Evolutionary conservation across 345 rosid genomes (phyloP).

Genomic region (Ceriops zippeliana): DNA sequence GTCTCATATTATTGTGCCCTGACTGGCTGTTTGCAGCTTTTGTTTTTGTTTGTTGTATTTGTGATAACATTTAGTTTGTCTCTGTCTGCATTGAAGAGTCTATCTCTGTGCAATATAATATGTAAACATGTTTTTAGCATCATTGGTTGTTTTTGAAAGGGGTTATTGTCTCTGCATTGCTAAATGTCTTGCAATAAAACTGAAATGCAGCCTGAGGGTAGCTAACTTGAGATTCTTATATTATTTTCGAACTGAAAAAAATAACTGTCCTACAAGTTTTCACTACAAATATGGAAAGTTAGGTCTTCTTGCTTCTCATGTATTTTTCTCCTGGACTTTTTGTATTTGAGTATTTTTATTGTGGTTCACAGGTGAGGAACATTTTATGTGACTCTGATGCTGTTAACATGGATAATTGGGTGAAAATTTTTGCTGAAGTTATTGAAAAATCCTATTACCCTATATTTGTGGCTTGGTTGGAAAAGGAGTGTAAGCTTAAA

Average conservation of each 20-base stretch:
- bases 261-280: not conserved
- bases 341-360: not conserved
- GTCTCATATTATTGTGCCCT: too few relatives aligned
- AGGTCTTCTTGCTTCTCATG: not conserved
- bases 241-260: too few relatives aligned
- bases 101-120: too few relatives aligned
- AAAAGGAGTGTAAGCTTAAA: slow-evolving; percentile 46
- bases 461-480: slow-evolving; percentile 62
- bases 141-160: not conserved
- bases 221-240: too few relatives aligned
- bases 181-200: too few relatives aligned
- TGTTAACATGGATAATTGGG: slow-evolving; percentile 46
- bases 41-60: too few relatives aligned
- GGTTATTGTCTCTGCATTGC: not conserved
- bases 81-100: too few relatives aligned
- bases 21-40: too few relatives aligned
- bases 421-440: slow-evolving; percentile 37
- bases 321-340: slow-evolving; percentile 7
- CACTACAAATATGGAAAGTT: not conserved
- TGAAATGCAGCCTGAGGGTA: too few relatives aligned
- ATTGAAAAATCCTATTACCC: slow-evolving; percentile 51
- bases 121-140: too few relatives aligned
- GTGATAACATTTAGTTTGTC: too few relatives aligned
- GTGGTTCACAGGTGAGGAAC: slow-evolving; percentile 51
- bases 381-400: slow-evolving; percentile 24